phyloP scores from a whole-genome alignment of 2,329 filamentous ascomycete species.

The Atkinsonella hypoxylon region DNA sequence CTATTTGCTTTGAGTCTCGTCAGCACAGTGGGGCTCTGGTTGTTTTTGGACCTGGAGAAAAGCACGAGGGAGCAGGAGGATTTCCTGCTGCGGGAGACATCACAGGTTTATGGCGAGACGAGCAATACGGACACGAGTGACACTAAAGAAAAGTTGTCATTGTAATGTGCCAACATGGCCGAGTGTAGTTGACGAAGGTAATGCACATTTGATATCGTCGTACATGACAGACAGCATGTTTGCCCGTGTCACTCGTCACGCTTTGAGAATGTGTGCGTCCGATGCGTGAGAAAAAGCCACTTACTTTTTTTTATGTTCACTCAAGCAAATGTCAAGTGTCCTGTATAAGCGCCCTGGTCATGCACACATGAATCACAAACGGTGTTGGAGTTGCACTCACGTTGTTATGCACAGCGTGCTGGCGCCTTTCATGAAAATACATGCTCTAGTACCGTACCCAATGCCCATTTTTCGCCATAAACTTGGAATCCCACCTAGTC shows the following conservation, averaged over 20 bases:
- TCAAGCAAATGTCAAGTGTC: too few relatives aligned
- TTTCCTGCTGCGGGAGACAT: slow-evolving; percentile 32
- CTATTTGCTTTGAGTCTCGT: slow-evolving; percentile 45
- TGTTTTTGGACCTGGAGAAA: slow-evolving; percentile 49
- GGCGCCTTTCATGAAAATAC: not conserved
- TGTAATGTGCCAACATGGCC: not conserved
- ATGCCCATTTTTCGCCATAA: not conserved
- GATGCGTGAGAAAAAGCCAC: too few relatives aligned
- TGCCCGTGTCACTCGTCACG: too few relatives aligned
- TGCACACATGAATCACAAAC: too few relatives aligned
- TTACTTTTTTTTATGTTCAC: too few relatives aligned
- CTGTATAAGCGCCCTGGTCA: too few relatives aligned
- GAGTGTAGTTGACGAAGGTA: not conserved
- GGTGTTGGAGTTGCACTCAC: too few relatives aligned
- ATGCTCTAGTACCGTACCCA: not conserved
- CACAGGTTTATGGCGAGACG: not conserved
- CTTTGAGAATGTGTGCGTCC: too few relatives aligned
- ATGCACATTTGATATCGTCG: not conserved
- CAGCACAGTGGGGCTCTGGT: slow-evolving; percentile 39
- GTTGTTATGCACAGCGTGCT: too few relatives aligned
- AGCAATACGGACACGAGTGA: not conserved
- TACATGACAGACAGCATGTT: too few relatives aligned
- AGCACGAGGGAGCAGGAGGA: slow-evolving; percentile 45
- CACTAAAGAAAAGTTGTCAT: not conserved
- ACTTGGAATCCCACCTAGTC: not conserved